Base-by-base conservation (phyloP, 1,139 yeast genomes). In the Suhomyces anneliseae region DNA sequence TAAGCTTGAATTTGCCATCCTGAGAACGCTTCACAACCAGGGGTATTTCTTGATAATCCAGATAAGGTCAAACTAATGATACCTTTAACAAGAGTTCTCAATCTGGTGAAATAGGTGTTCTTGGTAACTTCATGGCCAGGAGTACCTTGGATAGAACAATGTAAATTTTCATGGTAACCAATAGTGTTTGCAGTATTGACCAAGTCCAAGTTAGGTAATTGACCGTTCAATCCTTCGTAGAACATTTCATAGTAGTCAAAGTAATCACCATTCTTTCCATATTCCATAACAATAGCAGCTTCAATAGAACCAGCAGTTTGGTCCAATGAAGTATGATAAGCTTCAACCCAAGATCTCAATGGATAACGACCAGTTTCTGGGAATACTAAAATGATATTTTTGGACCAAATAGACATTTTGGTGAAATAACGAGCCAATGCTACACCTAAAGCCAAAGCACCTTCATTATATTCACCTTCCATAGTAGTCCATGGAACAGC, bases 1-100 rank as follows among this genome's bases (percentile, higher is more conserved):
- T 93, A 68, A 0, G 98, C 87, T 65, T 93, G 98, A 48, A 95
- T 88, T 64, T 95, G 87, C 96, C 97, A 93, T 2, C 98, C 98
- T 43, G 95, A 86, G 63, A 93, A 93, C 10, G 92, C 90, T 62
- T 92, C 97, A 55, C 90, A 84, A 4, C 97, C 96, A 43, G 82
- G 76, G 1, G 77, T 64, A 11, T 74, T 70, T 12, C 76, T 77
- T 24, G 67, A 73, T 24, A 87, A 63, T 1, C 98, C 98, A 0
- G 96, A 79, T 9, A 84, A 62, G 1, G 92, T 81, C 60, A 90
- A 82, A 40, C 79, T 79, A 47, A 78, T 66, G 32, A 93, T 79
- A 0, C 97, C 95, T 37, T 76, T 70, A 14, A 81, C 53, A 48
- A 95, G 64, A 0, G 88, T 81, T 40, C 72, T 70, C 34, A 88